Base-by-base conservation (phyloP, 805 yeast species). In the Cyberlindnera suaveolens region DNA sequence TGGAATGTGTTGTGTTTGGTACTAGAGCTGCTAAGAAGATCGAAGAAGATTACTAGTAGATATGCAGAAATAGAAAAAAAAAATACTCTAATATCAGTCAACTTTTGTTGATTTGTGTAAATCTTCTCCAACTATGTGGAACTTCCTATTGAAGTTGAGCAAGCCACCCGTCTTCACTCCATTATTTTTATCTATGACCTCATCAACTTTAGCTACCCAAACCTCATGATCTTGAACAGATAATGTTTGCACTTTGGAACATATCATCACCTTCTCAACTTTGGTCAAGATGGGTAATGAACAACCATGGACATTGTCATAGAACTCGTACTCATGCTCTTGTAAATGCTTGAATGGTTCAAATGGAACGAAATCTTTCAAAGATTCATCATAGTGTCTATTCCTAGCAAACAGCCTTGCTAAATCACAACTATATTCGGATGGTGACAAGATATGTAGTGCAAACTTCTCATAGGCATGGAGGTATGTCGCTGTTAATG, bases 201-300 rank as follows among this genome's bases (percentile, higher is more conserved):
- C 83, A 31, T 69, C 64, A 5, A 91, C 95, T 46, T 77, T 72
- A 3, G 87, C 96, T 5, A 89, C 78, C 93, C 96, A 87, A 4
- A 91, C 78, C 58, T 90, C 96, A 64, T 91, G 98, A 56, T 85
- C 88, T 47, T 85, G 89, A 1, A 88, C 82, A 10, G 60, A 60
- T 40, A 84, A 71, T 4, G 73, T 75, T 20, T 70, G 65, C 36
- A 62, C 66, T 41, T 74, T 75, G 42, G 74, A 68, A 58, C 93
- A 85, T 16, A 85, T 72, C 47, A 85, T 63, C 2, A 80, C 75
- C 38, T 78, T 65, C 48, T 82, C 89, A 30, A 79, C 72, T 19
- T 74, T 68, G 18, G 66, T 67, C 44, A 85, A 54, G 0, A 85
- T 63, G 0, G 95, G 93, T 6, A 64, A 39, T 2, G 55, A 10